phyloP scores from a whole-genome alignment of 176 grass and related monocot genomes.

The Carex scoparia region DNA sequence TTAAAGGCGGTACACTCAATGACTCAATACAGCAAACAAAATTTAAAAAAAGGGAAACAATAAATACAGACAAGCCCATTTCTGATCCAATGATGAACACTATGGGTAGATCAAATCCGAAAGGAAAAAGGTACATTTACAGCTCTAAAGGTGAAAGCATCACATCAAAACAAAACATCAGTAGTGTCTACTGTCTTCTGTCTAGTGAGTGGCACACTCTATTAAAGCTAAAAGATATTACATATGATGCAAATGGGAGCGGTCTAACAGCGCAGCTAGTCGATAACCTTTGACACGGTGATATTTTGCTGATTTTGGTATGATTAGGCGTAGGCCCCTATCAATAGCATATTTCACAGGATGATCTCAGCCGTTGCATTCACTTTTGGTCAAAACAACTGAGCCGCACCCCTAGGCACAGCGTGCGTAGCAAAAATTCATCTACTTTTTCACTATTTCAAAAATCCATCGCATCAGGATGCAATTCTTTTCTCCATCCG shows the following conservation, averaged over 20 bases:
- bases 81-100: conserved; percentile 1
- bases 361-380: not conserved
- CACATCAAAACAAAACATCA: conserved; percentile 3
- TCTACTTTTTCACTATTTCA: not conserved
- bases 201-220: not conserved
- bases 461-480: not conserved
- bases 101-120: not conserved
- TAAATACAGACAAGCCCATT: conserved; percentile 2
- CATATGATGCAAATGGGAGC: conserved; percentile 5
- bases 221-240: conserved; percentile 20
- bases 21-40: not conserved
- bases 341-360: not conserved
- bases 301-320: not conserved
- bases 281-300: not conserved
- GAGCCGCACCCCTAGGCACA: not conserved
- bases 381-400: not conserved
- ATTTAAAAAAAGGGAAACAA: not conserved
- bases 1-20: not conserved
- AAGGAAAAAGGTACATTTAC: conserved; percentile 4
- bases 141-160: conserved; percentile 11
- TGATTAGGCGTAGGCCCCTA: not conserved
- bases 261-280: not conserved
- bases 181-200: not conserved
- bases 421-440: conserved; percentile 21
- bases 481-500: not conserved